These are phyloP conservation scores for Phaeophleospora eucalypticola DNA, from an alignment of 2,329 filamentous ascomycete genomes.

Conservation along the genomic window DNA sequence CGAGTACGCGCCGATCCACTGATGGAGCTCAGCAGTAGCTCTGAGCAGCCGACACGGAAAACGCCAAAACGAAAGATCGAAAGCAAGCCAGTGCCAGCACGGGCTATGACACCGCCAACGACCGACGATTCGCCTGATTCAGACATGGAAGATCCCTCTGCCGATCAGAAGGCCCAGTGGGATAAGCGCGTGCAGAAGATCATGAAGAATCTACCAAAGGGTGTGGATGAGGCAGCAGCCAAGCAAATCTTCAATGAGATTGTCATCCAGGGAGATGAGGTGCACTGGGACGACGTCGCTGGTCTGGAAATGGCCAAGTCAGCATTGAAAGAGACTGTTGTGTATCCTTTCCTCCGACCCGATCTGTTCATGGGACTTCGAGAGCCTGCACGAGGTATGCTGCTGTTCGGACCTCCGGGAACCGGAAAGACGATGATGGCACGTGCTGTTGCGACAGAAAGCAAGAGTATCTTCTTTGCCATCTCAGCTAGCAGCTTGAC, in stretches of 20 bases:
- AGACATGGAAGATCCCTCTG: conserved; percentile 27
- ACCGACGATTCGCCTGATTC: conserved; percentile 42
- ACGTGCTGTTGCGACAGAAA: conserved; percentile 89
- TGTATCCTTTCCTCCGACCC: conserved; percentile 92
- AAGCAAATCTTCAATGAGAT: conserved; percentile 95
- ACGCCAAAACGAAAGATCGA: conserved; percentile 24
- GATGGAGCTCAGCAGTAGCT: conserved; percentile 19
- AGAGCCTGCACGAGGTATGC: conserved; percentile 90
- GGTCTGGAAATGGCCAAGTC: conserved; percentile 87
- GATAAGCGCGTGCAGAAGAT: conserved; percentile 60
- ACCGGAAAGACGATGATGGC: conserved; percentile 99
- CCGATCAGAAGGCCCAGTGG: conserved; percentile 49
- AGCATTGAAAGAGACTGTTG: conserved; percentile 89
- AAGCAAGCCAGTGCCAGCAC: conserved; percentile 19
- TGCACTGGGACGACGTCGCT: conserved; percentile 90
- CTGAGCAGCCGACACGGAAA: conserved; percentile 16
- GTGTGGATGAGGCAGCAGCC: conserved; percentile 76
- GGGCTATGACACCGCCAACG: conserved; percentile 43
- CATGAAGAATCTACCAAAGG: conserved; percentile 73
- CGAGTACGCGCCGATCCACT: conserved; percentile 12
- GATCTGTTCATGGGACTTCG: conserved; percentile 94
- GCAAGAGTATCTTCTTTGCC: conserved; percentile 91
- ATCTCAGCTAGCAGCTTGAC: conserved; percentile 93
- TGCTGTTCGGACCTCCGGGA: conserved; percentile 93
- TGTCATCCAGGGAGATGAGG: conserved; percentile 87